Percentiles rank a stretch among this genome's conserved stretches.
phyloP scores from a whole-genome alignment of 2,329 filamentous ascomycete species.

The Arthrobotrys pseudoclavata region DNA sequence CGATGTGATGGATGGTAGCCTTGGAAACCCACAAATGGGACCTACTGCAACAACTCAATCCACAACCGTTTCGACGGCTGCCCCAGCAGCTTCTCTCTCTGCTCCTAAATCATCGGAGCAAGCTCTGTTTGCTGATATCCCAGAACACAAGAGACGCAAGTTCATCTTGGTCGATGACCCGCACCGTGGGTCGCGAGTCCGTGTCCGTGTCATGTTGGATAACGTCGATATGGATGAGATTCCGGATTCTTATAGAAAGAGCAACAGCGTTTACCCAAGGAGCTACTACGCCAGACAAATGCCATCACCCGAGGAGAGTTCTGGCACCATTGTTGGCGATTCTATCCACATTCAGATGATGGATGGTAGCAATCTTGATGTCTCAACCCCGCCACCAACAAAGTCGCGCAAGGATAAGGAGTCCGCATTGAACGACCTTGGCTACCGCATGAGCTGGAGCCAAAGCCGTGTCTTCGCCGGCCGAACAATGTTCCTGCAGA shows the following conservation, averaged over 20 bases:
- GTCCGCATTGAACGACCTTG: conserved; percentile 90
- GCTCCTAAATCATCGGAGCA: conserved; percentile 73
- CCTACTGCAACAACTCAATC: conserved; percentile 63
- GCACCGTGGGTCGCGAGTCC: conserved; percentile 82
- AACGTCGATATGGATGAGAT: conserved; percentile 95
- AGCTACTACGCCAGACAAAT: conserved; percentile 80
- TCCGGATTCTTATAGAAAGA: conserved; percentile 92
- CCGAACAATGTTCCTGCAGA: conserved; percentile 87
- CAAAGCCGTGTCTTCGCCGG: conserved; percentile 92
- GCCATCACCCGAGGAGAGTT: conserved; percentile 82
- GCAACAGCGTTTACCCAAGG: conserved; percentile 88
- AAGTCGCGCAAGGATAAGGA: conserved; percentile 81
- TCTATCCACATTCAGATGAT: conserved; percentile 74
- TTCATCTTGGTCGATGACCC: conserved; percentile 96
- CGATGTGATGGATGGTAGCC: conserved; percentile 64
- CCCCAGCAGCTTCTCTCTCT: conserved; percentile 60
- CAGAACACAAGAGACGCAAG: conserved; percentile 91
- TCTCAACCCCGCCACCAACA: conserved; percentile 81
- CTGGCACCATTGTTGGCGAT: conserved; percentile 72
- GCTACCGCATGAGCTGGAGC: conserved; percentile 95
- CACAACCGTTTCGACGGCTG: conserved; percentile 46
- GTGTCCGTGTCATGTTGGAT: conserved; percentile 93
- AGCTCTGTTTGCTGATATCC: conserved; percentile 86
- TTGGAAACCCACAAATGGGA: conserved; percentile 61
- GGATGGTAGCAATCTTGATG: conserved; percentile 79